Percentiles rank a stretch among this genome's conserved stretches.
Evolutionary conservation across 2,329 filamentous ascomycete genomes (phyloP).

Genomic region (Thelonectria blattea): DNA sequence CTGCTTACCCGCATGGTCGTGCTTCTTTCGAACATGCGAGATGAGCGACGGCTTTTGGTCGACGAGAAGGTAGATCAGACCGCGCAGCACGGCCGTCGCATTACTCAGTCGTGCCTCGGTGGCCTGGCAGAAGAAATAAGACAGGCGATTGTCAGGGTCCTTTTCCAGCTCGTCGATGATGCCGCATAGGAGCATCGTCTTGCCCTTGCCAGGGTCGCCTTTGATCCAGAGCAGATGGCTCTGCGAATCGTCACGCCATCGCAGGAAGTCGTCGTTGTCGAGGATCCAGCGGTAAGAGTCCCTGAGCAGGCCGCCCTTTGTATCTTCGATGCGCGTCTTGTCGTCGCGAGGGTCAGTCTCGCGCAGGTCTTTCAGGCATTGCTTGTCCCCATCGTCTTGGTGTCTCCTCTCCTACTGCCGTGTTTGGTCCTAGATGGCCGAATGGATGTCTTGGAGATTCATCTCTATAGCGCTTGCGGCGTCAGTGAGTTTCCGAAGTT

Average conservation of each 20-base stretch:
- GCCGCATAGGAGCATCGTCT: constrained; percentile 51
- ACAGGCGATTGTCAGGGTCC: constrained; percentile 29
- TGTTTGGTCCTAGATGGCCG: no score
- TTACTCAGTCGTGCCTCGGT: constrained; percentile 46
- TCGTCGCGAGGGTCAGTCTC: constrained; percentile 40
- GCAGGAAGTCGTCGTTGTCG: constrained; percentile 29
- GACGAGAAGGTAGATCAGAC: constrained; percentile 50
- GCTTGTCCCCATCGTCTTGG: constrained; percentile 17
- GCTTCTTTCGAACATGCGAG: constrained; percentile 40
- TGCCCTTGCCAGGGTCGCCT: constrained; percentile 50
- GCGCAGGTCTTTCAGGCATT: not conserved
- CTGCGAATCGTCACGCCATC: constrained; percentile 13
- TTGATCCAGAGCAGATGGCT: constrained; percentile 45
- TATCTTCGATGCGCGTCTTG: constrained; percentile 44
- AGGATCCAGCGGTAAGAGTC: constrained; percentile 48
- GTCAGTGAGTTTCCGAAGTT: not conserved
- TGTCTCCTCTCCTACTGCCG: constrained; percentile 8
- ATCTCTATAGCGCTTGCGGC: not conserved
- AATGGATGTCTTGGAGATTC: constrained; percentile 16
- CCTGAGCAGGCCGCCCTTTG: constrained; percentile 42
- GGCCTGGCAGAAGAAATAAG: constrained; percentile 53
- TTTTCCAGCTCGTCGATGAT: constrained; percentile 44
- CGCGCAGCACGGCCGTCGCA: constrained; percentile 48
- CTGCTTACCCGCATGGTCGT: constrained; percentile 38
- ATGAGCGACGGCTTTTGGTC: constrained; percentile 44